Evolutionary conservation across 805 yeast genomes (phyloP).

Genomic region (Candida insectalens): DNA sequence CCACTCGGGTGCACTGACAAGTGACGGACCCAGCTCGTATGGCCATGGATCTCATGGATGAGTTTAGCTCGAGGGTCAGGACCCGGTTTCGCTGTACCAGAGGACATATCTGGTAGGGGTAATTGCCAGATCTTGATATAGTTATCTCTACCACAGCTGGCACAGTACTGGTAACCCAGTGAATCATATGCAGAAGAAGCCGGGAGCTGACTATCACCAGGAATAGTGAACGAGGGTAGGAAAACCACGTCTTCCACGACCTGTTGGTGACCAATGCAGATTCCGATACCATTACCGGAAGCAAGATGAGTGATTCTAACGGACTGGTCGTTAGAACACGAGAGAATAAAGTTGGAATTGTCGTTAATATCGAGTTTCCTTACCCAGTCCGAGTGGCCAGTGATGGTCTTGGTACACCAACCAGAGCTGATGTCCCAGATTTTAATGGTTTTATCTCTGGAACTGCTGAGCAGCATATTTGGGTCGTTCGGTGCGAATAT

Average conservation of each 20-base stretch:
- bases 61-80: slow-evolving; percentile 52
- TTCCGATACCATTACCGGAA: slow-evolving; percentile 59
- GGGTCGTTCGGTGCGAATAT: slow-evolving; percentile 39
- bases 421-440: slow-evolving; percentile 66
- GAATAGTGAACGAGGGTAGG: slow-evolving; percentile 35
- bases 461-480: slow-evolving; percentile 44
- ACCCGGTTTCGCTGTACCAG: slow-evolving; percentile 28
- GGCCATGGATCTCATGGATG: slow-evolving; percentile 56
- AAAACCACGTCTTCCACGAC: slow-evolving; percentile 70
- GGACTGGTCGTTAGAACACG: slow-evolving; percentile 75
- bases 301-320: slow-evolving; percentile 53
- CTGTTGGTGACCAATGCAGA: slow-evolving; percentile 70
- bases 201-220: background rate
- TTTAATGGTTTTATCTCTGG: slow-evolving; percentile 53
- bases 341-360: slow-evolving; percentile 49
- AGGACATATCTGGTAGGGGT: slow-evolving; percentile 52
- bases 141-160: slow-evolving; percentile 76
- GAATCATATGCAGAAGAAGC: slow-evolving; percentile 19
- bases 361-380: slow-evolving; percentile 41
- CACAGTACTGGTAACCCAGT: slow-evolving; percentile 62
- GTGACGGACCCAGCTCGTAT: slow-evolving; percentile 78
- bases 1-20: slow-evolving; percentile 70
- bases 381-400: slow-evolving; percentile 88
- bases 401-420: slow-evolving; percentile 52
- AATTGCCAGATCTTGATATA: slow-evolving; percentile 65